Conservation (phyloP, 2,329 filamentous ascomycete genomes). For the Pseudogymnoascus sp. region DNA sequence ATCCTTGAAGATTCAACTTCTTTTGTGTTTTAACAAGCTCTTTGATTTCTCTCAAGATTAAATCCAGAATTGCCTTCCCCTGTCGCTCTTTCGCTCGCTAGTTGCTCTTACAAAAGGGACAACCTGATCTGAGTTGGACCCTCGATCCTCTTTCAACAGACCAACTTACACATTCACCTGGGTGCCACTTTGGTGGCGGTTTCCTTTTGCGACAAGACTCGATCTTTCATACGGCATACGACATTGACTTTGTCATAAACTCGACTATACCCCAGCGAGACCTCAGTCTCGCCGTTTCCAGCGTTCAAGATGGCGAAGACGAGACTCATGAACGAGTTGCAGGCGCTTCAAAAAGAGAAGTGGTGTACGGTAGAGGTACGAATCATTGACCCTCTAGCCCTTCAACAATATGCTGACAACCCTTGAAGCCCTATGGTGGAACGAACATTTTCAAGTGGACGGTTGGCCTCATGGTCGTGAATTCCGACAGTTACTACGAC, state of each 20-base stretch:
- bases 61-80: background rate
- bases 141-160: background rate
- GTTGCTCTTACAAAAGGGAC: conserved; percentile 3
- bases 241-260: background rate
- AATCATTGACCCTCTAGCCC: conserved; percentile 12
- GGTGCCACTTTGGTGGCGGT: conserved; percentile 3
- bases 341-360: conserved; percentile 74
- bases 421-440: conserved; percentile 53
- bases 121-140: background rate
- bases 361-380: conserved; percentile 85
- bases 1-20: background rate
- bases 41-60: background rate
- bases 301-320: conserved; percentile 52
- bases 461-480: conserved; percentile 83
- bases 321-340: conserved; percentile 83
- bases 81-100: background rate
- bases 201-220: background rate
- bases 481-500: conserved; percentile 84
- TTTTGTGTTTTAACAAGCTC: background rate
- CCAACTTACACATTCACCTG: background rate
- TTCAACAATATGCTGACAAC: conserved; percentile 13
- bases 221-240: background rate
- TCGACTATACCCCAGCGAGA: background rate
- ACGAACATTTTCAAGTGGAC: conserved; percentile 84
- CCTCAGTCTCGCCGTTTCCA: conserved; percentile 21